A percentile compares a stretch with the other conserved stretches of the same genome.
These are phyloP conservation scores for Prunella vulgaris DNA, from an alignment of 257 asterid genomes.

Conservation along the genomic window DNA sequence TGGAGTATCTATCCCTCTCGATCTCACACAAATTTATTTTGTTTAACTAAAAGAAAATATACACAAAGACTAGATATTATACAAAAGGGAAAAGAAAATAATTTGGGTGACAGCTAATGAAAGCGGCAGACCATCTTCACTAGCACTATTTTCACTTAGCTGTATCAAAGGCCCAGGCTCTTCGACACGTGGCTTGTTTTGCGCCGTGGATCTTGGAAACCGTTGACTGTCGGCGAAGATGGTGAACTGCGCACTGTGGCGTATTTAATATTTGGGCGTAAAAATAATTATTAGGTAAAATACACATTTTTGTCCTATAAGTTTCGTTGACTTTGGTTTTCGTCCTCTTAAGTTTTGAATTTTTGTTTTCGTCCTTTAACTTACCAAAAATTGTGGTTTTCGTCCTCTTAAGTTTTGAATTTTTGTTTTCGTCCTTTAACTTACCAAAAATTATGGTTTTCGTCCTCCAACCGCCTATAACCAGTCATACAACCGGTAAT, in stretches of 20 bases:
- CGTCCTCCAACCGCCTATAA: no score
- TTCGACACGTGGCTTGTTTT: conserved; percentile 20
- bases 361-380: no score
- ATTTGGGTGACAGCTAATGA: conserved; percentile 32
- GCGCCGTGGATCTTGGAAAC: conserved; percentile 22
- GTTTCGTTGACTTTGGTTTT: no score
- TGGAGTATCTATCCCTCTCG: no score
- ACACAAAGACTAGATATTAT: not conserved
- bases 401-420: no score
- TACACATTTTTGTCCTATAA: no score
- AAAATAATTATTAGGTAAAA: conserved; percentile 9
- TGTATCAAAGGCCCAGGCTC: not conserved
- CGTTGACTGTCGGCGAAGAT: conserved; percentile 32
- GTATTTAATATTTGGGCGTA: conserved; percentile 12
- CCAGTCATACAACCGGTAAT: no score
- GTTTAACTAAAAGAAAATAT: not conserved
- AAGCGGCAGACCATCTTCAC: conserved; percentile 32
- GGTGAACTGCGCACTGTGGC: conserved; percentile 3
- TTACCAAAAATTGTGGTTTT: no score
- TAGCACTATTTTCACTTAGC: conserved; percentile 17
- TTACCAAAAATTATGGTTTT: no score
- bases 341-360: no score
- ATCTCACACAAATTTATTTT: no score
- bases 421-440: no score
- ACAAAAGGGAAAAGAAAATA: not conserved